Conservation (phyloP, 2,329 filamentous ascomycete species). For the Aspergillus ibericus region DNA sequence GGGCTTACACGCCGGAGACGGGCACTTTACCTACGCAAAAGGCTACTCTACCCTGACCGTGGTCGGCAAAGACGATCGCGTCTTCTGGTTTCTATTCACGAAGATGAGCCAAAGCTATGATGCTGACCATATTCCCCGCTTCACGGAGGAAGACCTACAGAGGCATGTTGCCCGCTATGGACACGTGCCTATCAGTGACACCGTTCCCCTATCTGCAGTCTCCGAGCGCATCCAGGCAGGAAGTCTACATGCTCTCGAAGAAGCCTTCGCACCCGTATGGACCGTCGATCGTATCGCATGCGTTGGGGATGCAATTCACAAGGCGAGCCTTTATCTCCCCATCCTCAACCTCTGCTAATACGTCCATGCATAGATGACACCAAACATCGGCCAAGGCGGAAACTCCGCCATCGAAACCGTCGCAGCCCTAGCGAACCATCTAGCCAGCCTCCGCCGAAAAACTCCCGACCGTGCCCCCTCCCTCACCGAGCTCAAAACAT, state of each 20-base stretch:
- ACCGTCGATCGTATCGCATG: neutral
- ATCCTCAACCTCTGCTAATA: too few relatives aligned
- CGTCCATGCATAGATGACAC: neutral
- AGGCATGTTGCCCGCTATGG: neutral
- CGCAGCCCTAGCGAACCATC: neutral
- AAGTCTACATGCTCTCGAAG: constrained; percentile 3
- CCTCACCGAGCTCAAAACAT: neutral
- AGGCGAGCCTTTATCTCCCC: neutral
- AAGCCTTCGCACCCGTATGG: constrained; percentile 1
- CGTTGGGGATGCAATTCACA: constrained; percentile 11
- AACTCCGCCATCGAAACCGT: neutral
- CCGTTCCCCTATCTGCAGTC: neutral
- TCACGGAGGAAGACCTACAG: neutral
- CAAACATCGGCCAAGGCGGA: neutral
- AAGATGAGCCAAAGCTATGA: neutral
- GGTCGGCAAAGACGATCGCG: neutral
- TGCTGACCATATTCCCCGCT: neutral
- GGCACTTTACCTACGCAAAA: neutral
- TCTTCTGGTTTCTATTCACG: constrained; percentile 1
- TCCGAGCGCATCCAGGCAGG: neutral
- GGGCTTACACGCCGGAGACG: neutral
- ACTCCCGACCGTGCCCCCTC: neutral
- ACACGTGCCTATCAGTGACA: neutral
- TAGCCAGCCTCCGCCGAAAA: neutral
- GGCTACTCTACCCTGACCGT: neutral